Percentiles rank a stretch among this genome's conserved stretches.
phyloP scores from a whole-genome alignment of 2,329 filamentous ascomycete species.

The Truncatella angustata region DNA sequence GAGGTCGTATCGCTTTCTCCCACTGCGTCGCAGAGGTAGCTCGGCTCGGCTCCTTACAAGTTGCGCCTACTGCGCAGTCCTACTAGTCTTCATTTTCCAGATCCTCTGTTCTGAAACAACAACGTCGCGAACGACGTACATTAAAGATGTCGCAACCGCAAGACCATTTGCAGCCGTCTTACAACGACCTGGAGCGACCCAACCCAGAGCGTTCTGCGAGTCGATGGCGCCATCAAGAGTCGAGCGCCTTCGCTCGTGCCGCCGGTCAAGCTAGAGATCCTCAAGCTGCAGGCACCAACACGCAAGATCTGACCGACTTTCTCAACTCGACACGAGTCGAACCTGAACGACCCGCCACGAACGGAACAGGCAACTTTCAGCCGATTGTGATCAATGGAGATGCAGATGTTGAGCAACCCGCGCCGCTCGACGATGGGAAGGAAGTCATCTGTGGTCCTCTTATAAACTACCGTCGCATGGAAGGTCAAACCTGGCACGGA shows the following conservation, averaged over 20 bases:
- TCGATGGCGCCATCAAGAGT: constrained; percentile 65
- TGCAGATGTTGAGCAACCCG: constrained; percentile 28
- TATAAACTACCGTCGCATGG: constrained; percentile 76
- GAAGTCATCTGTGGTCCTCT: constrained; percentile 71
- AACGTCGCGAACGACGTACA: background rate
- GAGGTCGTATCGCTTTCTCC: no score
- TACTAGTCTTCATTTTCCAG: background rate
- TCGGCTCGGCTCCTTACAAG: no score
- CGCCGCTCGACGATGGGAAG: constrained; percentile 39
- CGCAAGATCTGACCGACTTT: constrained; percentile 54
- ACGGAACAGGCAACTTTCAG: constrained; percentile 36
- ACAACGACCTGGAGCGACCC: constrained; percentile 31
- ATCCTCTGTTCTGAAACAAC: background rate
- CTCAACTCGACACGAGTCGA: constrained; percentile 54
- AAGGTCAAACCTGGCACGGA: constrained; percentile 71
- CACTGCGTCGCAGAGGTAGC: no score
- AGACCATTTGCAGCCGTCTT: constrained; percentile 22
- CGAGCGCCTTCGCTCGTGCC: constrained; percentile 50
- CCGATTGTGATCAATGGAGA: constrained; percentile 49
- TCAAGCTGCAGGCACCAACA: constrained; percentile 37
- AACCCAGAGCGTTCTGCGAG: constrained; percentile 58
- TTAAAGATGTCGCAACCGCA: constrained; percentile 11
- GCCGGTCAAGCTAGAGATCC: constrained; percentile 42
- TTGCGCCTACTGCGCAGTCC: background rate
- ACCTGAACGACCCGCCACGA: constrained; percentile 28